Evolutionary conservation across 129 eudicot genomes (phyloP).

Genomic region (Oenanthe sinensis): DNA sequence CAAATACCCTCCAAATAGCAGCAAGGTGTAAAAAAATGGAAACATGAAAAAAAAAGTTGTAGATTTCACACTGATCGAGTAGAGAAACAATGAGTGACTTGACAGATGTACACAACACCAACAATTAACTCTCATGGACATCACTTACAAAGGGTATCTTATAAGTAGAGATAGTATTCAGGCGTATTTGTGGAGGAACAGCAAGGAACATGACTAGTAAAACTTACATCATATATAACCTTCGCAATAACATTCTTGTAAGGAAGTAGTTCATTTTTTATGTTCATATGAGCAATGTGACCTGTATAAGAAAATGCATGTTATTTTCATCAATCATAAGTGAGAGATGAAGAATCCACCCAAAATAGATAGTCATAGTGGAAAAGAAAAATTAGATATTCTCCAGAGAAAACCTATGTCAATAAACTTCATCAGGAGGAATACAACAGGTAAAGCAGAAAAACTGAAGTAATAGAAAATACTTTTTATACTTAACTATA

Average conservation of each 20-base stretch:
- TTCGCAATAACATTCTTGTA: conserved; percentile 91
- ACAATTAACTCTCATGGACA: not conserved
- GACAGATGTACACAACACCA: not conserved
- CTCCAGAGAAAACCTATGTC: not conserved
- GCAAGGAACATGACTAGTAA: not conserved
- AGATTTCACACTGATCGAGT: not conserved
- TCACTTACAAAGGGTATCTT: not conserved
- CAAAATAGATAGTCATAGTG: not conserved
- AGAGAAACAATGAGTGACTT: not conserved
- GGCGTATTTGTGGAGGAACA: not conserved
- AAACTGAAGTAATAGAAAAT: conserved; percentile 4
- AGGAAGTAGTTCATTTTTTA: conserved; percentile 74
- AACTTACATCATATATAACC: conserved; percentile 91
- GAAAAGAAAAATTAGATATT: not conserved
- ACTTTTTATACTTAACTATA: conserved; percentile 69
- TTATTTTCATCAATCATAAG: conserved; percentile 23
- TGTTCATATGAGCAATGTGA: conserved; percentile 93
- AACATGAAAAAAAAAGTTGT: not conserved
- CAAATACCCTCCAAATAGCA: not conserved
- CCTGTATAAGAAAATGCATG: conserved; percentile 48
- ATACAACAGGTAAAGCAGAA: not conserved
- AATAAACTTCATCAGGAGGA: not conserved
- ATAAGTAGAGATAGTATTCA: not conserved
- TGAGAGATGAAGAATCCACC: not conserved
- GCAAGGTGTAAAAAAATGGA: not conserved